Evolutionary conservation across 495 filamentous ascomycete genomes (phyloP).

Genomic region (Zalerion maritima): DNA sequence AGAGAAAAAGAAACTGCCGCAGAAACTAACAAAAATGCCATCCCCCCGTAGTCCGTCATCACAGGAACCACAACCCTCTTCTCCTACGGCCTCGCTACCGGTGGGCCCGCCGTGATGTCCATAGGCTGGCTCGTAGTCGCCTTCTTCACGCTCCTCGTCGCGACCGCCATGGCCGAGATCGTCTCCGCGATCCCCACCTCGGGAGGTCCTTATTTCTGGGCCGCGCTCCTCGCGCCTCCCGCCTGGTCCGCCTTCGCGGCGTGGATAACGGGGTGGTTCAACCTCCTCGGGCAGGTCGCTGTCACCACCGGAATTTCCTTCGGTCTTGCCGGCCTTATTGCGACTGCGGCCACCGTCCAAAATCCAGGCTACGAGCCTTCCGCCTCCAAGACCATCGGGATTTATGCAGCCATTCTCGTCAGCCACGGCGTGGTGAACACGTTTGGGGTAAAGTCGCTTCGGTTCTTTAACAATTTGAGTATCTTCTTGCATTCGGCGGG

Average conservation of each 20-base stretch:
- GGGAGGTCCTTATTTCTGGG: slow-evolving; percentile 55
- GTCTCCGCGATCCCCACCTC: slow-evolving; percentile 49
- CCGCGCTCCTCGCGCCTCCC: slow-evolving; percentile 43
- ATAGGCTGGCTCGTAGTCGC: slow-evolving; percentile 46
- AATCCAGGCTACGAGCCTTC: slow-evolving; percentile 33
- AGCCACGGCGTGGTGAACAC: slow-evolving; percentile 44
- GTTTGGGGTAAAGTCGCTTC: slow-evolving; percentile 41
- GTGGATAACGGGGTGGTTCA: slow-evolving; percentile 55
- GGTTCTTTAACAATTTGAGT: slow-evolving; percentile 46
- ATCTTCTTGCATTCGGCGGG: slow-evolving; percentile 46
- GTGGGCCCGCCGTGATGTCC: slow-evolving; percentile 40
- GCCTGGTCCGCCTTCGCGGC: slow-evolving; percentile 41
- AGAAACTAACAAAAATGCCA: not conserved
- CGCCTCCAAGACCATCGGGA: slow-evolving; percentile 40
- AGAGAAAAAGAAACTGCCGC: too few relatives aligned
- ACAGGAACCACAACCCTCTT: slow-evolving; percentile 47
- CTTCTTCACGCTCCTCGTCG: slow-evolving; percentile 43
- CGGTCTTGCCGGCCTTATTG: slow-evolving; percentile 45
- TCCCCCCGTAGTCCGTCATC: slow-evolving; percentile 44
- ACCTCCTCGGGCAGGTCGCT: slow-evolving; percentile 45
- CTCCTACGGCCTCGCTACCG: slow-evolving; percentile 39
- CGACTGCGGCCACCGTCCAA: slow-evolving; percentile 42
- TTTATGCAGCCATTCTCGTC: slow-evolving; percentile 45
- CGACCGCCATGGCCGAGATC: slow-evolving; percentile 50
- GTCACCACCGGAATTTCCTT: slow-evolving; percentile 56